Conservation (phyloP, 768 basidiomycete species). For the Termitomyces bulborhizus region DNA sequence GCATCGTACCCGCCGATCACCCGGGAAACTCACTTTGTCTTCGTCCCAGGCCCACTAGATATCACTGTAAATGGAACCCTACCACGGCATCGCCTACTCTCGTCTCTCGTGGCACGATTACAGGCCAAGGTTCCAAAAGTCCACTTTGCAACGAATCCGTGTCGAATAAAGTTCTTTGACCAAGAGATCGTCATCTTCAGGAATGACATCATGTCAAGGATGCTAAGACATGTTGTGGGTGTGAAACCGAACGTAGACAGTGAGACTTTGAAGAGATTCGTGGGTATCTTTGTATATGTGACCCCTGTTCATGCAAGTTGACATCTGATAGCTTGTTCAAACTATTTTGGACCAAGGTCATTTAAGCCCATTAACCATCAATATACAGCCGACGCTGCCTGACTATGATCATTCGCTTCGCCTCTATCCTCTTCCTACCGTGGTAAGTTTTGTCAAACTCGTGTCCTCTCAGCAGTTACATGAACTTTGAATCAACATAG, state of each 20-base stretch:
- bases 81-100: constrained; percentile 77
- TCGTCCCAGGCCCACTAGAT: constrained; percentile 93
- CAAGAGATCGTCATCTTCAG: constrained; percentile 94
- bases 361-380: constrained; percentile 78
- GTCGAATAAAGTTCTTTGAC: constrained; percentile 89
- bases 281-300: constrained; percentile 30
- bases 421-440: constrained; percentile 90
- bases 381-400: constrained; percentile 80
- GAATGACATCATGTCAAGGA: constrained; percentile 89
- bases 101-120: constrained; percentile 65
- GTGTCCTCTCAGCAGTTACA: not conserved
- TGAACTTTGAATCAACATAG: constrained; percentile 29
- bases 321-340: constrained; percentile 72
- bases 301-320: not conserved
- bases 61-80: constrained; percentile 74
- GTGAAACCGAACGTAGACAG: constrained; percentile 77
- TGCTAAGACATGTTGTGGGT: constrained; percentile 88
- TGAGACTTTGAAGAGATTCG: constrained; percentile 84
- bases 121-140: constrained; percentile 70
- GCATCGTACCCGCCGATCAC: constrained; percentile 73
- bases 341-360: constrained; percentile 94
- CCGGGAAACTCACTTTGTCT: constrained; percentile 79
- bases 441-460: constrained; percentile 42
- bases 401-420: constrained; percentile 92
- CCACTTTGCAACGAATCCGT: constrained; percentile 86